Evolutionary conservation across 2,329 filamentous ascomycete species (phyloP).

Genomic region (Aspergillus pseudotamarii): DNA sequence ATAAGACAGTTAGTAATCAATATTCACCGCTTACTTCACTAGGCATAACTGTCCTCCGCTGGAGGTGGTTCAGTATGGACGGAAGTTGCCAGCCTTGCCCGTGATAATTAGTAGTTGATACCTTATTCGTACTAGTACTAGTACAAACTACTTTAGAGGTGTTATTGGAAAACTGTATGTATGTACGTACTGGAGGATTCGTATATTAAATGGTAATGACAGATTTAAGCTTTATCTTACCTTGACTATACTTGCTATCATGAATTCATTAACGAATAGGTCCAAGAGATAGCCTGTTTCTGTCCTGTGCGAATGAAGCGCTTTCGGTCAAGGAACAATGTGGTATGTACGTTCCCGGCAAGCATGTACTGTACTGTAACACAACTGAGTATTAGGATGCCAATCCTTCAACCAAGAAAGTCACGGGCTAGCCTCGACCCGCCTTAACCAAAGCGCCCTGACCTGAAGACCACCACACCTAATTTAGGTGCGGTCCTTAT

Average conservation of each 20-base stretch:
- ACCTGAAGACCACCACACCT: slow-evolving; percentile 1
- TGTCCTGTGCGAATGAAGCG: neutral
- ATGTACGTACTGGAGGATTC: neutral
- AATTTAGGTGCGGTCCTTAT: neutral
- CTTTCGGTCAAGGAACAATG: neutral
- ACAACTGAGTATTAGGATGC: neutral
- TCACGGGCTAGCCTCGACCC: slow-evolving; percentile 7
- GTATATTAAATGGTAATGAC: neutral
- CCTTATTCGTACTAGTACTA: neutral
- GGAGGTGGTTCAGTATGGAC: neutral
- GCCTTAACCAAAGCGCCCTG: slow-evolving; percentile 7
- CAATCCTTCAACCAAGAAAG: neutral
- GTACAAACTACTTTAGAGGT: neutral
- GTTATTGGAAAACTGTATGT: neutral
- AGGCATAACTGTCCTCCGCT: neutral
- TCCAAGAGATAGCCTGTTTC: neutral
- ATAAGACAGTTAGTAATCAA: too few species aligned
- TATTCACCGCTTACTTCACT: neutral
- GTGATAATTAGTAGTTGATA: neutral
- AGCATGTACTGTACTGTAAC: neutral
- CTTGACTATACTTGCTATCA: neutral
- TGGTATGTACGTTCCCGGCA: neutral
- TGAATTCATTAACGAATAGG: neutral
- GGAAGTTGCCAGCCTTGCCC: neutral
- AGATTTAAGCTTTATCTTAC: neutral